Evolutionary conservation across 441 rosid species (phyloP), one percentile per base, ranked within the genome.

Genomic region (Mallotus japonicus): DNA sequence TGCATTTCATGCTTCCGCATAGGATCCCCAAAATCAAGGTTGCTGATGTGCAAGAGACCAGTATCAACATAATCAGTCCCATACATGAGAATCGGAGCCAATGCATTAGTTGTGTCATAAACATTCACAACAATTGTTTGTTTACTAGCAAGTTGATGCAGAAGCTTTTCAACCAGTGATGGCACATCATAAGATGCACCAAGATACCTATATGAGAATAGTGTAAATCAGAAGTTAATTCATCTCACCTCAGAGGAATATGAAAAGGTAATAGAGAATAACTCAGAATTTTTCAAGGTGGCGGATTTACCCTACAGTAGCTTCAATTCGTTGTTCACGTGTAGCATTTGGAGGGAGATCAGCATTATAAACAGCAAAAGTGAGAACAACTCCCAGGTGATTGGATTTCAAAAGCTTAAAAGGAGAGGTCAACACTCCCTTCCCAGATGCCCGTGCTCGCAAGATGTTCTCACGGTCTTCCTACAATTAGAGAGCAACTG

Each of bases 101-200:
- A 87, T 59, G 79, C 64, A 81, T 92, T 89, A 62, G 97, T 95
- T 67, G 92, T 95, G 79, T 92, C 99, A 65, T 88, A 95, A 71
- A 95, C 99, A 77, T 92, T 87, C 79, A 92, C 99, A 60, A 88
- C 90, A 80, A 95, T 91, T 0, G 89, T 90, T 81, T 90, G 91
- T 80, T 91, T 91, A 88, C 99, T 88, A 56, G 98, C 96, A 76
- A 95, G 96, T 80, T 95, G 99, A 72, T 88, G 96, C 79, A 95
- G 88, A 73, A 92, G 96, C 83, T 91, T 92, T 85, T 95, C 95
- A 82, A 95, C 99, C 71, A 95, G 82, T n/a, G 97, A 95, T 61
- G 95, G 97, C 63, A 95, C 88, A 84, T 95, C 99, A 82, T 92
- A 95, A 71, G 98, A 89, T 68, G 97, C 98, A 44, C 99, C 99